phyloP scores from a whole-genome alignment of 2,329 filamentous ascomycete genomes.

The Pyrenophora graminea region DNA sequence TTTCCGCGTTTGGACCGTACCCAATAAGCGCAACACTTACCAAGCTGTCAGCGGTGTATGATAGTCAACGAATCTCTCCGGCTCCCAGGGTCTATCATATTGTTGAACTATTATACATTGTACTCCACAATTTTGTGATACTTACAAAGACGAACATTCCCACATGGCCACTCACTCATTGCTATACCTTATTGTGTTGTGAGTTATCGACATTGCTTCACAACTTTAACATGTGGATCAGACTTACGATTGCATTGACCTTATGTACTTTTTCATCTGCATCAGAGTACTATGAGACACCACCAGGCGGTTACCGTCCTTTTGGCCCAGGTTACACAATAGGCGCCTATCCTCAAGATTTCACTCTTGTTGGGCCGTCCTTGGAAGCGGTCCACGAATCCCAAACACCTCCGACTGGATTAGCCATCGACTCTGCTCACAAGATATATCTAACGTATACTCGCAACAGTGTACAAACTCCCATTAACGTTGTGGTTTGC shows the following conservation, averaged over 20 bases:
- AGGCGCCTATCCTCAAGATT: slow-evolving; percentile 41
- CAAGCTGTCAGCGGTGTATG: too few relatives aligned
- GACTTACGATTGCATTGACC: background rate
- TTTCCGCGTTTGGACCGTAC: too few relatives aligned
- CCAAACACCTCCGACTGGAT: slow-evolving; percentile 44
- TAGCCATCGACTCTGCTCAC: slow-evolving; percentile 45
- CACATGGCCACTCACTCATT: too few relatives aligned
- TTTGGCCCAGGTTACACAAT: slow-evolving; percentile 19
- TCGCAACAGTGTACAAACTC: slow-evolving; percentile 45
- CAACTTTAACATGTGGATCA: too few relatives aligned
- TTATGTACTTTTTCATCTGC: background rate
- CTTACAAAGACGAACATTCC: too few relatives aligned
- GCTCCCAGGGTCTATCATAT: too few relatives aligned
- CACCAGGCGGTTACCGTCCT: slow-evolving; percentile 13
- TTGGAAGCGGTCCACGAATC: slow-evolving; percentile 48
- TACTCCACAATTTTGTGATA: too few relatives aligned
- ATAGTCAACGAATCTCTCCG: too few relatives aligned
- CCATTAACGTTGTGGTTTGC: slow-evolving; percentile 47
- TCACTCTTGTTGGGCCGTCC: slow-evolving; percentile 42
- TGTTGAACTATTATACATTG: too few relatives aligned
- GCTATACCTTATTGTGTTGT: too few relatives aligned
- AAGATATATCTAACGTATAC: slow-evolving; percentile 52
- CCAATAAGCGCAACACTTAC: too few relatives aligned
- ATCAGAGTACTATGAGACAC: slow-evolving; percentile 14
- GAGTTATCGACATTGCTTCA: too few relatives aligned